Evolutionary conservation across 116 monocot genomes (phyloP).

Genomic region (Zostera marina): DNA sequence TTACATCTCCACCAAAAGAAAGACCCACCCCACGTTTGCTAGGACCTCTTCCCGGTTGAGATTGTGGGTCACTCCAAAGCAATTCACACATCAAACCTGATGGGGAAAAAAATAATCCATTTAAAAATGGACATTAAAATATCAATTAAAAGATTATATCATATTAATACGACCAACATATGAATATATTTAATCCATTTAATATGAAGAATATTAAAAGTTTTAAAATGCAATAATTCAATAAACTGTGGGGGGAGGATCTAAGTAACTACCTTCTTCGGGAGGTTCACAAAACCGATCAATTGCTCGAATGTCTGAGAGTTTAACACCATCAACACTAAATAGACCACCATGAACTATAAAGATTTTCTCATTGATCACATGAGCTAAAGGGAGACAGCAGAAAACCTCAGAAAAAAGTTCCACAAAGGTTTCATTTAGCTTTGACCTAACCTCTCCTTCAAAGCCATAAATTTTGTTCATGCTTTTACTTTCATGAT

Average conservation of each 20-base stretch:
- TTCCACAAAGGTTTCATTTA: constrained; percentile 85
- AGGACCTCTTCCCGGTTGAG: constrained; percentile 87
- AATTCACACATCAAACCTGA: constrained; percentile 96
- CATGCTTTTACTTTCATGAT: constrained; percentile 96
- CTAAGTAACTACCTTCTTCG: constrained; percentile 67
- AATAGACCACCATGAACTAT: constrained; percentile 97
- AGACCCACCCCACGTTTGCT: constrained; percentile 99
- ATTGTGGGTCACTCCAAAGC: constrained; percentile 97
- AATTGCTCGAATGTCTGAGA: constrained; percentile 79
- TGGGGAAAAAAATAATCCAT: not conserved
- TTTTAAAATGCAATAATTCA: too few species aligned
- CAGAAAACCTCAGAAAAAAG: constrained; percentile 99
- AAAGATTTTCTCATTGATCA: constrained; percentile 86
- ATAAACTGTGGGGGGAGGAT: too few species aligned
- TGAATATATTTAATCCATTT: too few species aligned
- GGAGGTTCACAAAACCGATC: constrained; percentile 98
- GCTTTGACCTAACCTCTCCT: constrained; percentile 89
- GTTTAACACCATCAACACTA: constrained; percentile 97
- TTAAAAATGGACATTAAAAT: not conserved
- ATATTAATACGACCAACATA: too few species aligned
- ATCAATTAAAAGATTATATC: not conserved
- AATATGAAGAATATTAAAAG: not conserved
- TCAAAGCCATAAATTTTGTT: constrained; percentile 99
- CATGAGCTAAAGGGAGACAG: constrained; percentile 89
- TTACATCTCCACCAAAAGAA: constrained; percentile 95